These are phyloP conservation scores for Solanum bulbocastanum DNA, from an alignment of 257 asterid species.

Conservation along the genomic window DNA sequence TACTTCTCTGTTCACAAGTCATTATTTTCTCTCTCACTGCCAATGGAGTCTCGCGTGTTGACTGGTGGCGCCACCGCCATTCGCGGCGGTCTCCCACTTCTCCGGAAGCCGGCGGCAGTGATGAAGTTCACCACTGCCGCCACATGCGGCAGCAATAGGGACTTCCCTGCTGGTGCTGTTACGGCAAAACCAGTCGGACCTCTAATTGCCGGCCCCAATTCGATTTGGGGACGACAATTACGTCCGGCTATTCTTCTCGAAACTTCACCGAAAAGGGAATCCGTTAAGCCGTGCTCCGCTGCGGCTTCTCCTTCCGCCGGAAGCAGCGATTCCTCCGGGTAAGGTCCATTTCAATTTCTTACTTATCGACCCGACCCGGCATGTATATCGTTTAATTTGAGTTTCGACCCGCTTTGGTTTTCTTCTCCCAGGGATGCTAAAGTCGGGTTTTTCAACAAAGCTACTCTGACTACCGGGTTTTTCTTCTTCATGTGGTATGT, in stretches of 20 bases:
- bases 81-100: slow-evolving; percentile 40
- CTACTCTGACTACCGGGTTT: slow-evolving; percentile 74
- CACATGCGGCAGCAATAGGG: neutral
- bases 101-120: slow-evolving; percentile 27
- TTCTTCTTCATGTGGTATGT: slow-evolving; percentile 98
- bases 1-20: neutral
- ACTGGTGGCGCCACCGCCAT: slow-evolving; percentile 44
- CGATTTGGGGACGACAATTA: slow-evolving; percentile 69
- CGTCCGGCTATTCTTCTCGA: slow-evolving; percentile 62
- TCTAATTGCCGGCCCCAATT: slow-evolving; percentile 43
- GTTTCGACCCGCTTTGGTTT: neutral
- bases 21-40: slow-evolving; percentile 17
- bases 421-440: slow-evolving; percentile 39
- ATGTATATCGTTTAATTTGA: neutral
- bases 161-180: neutral
- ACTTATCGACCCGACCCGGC: slow-evolving; percentile 6
- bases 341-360: slow-evolving; percentile 39
- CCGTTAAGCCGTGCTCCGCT: slow-evolving; percentile 44
- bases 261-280: slow-evolving; percentile 45
- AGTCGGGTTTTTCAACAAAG: slow-evolving; percentile 70
- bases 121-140: slow-evolving; percentile 28
- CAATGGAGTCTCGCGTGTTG: slow-evolving; percentile 93
- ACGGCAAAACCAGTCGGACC: slow-evolving; percentile 16
- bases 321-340: slow-evolving; percentile 85
- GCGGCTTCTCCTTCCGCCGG: slow-evolving; percentile 74